Percentiles rank a stretch among this genome's conserved stretches.
phyloP scores from a whole-genome alignment of 2,329 filamentous ascomycete species.

The Alternaria alternata region DNA sequence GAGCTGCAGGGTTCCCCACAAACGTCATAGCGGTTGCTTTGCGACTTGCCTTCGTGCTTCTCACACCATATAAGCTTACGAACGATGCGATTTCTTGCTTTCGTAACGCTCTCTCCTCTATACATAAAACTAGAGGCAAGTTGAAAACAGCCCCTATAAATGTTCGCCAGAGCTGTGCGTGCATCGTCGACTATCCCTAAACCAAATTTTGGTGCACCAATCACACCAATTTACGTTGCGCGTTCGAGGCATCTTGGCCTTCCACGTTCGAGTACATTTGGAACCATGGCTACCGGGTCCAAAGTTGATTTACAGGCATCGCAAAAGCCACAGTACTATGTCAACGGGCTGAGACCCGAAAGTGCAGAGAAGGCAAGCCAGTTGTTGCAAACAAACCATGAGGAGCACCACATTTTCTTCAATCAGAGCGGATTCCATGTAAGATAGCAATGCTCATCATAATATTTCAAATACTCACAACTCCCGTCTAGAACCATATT shows the following conservation, averaged over 20 bases:
- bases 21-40: slow-evolving; percentile 9
- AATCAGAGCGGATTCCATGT: slow-evolving; percentile 77
- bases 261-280: not conserved
- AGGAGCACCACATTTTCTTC: slow-evolving; percentile 81
- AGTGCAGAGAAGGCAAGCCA: slow-evolving; percentile 70
- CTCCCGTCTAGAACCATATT: slow-evolving; percentile 69
- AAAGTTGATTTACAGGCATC: slow-evolving; percentile 53
- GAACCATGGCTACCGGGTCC: slow-evolving; percentile 44
- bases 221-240: not conserved
- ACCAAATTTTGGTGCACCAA: not conserved
- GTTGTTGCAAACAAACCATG: slow-evolving; percentile 78
- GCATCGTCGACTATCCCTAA: not conserved
- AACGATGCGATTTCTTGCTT: not conserved
- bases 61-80: not conserved
- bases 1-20: slow-evolving; percentile 10
- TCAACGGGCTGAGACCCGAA: slow-evolving; percentile 60
- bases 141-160: not conserved
- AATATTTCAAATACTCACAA: not conserved
- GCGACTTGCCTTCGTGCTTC: not conserved
- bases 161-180: slow-evolving; percentile 1
- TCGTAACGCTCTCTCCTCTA: not conserved
- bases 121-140: not conserved
- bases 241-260: not conserved
- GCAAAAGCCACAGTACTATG: slow-evolving; percentile 58
- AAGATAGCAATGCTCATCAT: not conserved